Percentiles rank a stretch among this genome's conserved stretches.
Evolutionary conservation across 306 rosid species (phyloP).

Genomic region (Gastrolobium villosum): DNA sequence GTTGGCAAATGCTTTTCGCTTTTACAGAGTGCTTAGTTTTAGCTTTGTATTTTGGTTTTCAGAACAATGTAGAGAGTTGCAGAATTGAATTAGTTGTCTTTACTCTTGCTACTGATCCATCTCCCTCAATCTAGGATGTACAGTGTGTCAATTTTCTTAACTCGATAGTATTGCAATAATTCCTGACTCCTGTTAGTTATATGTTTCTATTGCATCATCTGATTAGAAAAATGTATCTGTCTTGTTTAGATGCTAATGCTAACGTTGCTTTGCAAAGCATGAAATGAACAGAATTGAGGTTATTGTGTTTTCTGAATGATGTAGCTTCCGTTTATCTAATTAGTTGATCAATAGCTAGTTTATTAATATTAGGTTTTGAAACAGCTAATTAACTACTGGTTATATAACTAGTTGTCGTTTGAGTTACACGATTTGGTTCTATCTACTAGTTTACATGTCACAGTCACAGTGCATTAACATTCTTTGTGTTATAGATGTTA

Average conservation of each 20-base stretch:
- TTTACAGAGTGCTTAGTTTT: conserved; percentile 19
- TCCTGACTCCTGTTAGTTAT: background rate
- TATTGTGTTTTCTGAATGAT: no score
- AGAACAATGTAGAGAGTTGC: conserved; percentile 13
- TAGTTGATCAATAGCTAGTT: no score
- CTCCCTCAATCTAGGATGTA: background rate
- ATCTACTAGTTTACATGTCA: no score
- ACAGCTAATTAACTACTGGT: no score
- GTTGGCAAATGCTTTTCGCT: background rate
- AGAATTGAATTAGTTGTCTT: conserved; percentile 2
- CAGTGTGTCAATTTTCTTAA: conserved; percentile 5
- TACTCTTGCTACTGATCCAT: background rate
- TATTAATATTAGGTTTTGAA: no score
- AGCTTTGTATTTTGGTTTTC: background rate
- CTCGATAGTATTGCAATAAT: background rate
- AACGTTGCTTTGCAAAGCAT: background rate
- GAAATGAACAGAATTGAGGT: background rate
- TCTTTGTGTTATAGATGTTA: no score
- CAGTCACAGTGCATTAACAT: no score
- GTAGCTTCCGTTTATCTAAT: no score
- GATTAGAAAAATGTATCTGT: background rate
- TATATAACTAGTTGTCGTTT: no score
- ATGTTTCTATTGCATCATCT: background rate
- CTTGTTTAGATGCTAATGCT: background rate
- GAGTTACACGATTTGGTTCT: no score